Base-by-base conservation (phyloP, 108 stramenopile genomes). In the Nitzschia palea region DNA sequence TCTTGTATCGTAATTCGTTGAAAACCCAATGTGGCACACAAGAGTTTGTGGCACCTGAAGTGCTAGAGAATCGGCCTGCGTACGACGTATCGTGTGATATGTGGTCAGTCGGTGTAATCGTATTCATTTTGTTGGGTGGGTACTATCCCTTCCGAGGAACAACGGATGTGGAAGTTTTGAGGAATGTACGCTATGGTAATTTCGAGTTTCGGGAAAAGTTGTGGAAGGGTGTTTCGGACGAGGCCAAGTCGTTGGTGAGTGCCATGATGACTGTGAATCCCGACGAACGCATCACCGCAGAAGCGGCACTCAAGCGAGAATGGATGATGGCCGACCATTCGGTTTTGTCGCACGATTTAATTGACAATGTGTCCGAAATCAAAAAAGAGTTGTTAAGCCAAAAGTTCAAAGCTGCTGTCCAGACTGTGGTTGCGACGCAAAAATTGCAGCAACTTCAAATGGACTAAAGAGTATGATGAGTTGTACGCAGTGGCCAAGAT, bases 11-110 rank as follows among this genome's bases (percentile, higher is more conserved):
- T 60, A 78, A 36, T 68, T 80, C 59, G 70, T 71, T 96, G 67
- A 76, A 67, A 31, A 95, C 91, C 8, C 84, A 89, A 60, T 95
- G 93, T 74, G 98, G 98, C 2, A 88, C 77, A 5, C 93, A 91
- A 37, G 89, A 91, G 17, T 96, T 93, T 70, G 95, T 98, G 2
- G 95, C 97, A 2, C 97, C 97, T 0, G 97, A 98, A 73, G 80
- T 98, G 14, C 17, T 71, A 37, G 70, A 60, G 31, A 63, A 62
- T 31, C 36, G 89, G 22, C 79, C 86, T 35, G 81, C 82, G 17
- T 98, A 97, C 55, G 93, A 94, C 25, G 74, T 77, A 9, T 77
- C 80, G 15, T 91, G 87, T 28, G 98, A 98, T 70, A 82, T 97
- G 70, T 98, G 97, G 97, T 80, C 81, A 44, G 66, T 88, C 23